Evolutionary conservation across 495 filamentous ascomycete genomes (phyloP).

Genomic region (Penicillium cinerascens): DNA sequence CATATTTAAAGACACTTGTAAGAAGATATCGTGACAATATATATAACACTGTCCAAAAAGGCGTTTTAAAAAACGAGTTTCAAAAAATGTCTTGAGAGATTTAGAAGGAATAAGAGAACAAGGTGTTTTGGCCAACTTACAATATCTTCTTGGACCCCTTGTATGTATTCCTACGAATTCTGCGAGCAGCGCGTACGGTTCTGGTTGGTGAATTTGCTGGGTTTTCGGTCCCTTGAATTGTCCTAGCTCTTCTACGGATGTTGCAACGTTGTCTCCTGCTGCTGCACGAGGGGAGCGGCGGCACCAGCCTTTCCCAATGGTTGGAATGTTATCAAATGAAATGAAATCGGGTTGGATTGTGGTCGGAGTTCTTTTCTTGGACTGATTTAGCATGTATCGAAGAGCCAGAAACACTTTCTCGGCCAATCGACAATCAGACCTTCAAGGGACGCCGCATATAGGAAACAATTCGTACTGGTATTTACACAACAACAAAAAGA

Average conservation of each 20-base stretch:
- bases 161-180: too few relatives aligned
- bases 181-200: too few relatives aligned
- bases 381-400: constrained; percentile 10
- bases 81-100: too few relatives aligned
- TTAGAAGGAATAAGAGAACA: too few relatives aligned
- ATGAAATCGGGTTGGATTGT: not conserved
- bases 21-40: too few relatives aligned
- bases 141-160: too few relatives aligned
- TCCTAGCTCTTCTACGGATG: not conserved
- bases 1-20: too few relatives aligned
- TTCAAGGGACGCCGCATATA: constrained; percentile 33
- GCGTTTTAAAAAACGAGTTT: too few relatives aligned
- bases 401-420: constrained; percentile 11
- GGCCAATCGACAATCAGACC: constrained; percentile 24
- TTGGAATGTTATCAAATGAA: not conserved
- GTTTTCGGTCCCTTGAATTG: not conserved
- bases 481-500: constrained; percentile 41
- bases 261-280: not conserved
- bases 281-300: not conserved
- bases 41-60: too few relatives aligned
- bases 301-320: not conserved
- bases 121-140: too few relatives aligned
- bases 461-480: constrained; percentile 37
- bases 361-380: constrained; percentile 13
- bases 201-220: not conserved